These are phyloP conservation scores for Exophiala lecanii-corni DNA, from an alignment of 2,329 filamentous ascomycete genomes.

Conservation along the genomic window DNA sequence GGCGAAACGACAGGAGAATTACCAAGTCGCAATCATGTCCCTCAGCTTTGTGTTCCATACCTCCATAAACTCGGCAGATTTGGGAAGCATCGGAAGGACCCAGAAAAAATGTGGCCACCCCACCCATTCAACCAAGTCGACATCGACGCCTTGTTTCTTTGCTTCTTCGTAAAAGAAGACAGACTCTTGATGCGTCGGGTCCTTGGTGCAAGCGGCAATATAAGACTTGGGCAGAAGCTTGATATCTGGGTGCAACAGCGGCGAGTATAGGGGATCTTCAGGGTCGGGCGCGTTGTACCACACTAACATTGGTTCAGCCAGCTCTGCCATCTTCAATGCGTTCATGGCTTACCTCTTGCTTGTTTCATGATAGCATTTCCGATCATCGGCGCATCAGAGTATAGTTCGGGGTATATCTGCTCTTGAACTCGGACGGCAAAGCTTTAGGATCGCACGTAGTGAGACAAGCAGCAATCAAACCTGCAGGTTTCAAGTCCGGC, in stretches of 20 bases:
- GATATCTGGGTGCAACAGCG: constrained; percentile 6
- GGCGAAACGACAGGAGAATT: too few species aligned
- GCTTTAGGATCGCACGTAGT: not conserved
- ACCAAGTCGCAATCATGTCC: not conserved
- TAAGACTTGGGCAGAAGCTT: constrained; percentile 6
- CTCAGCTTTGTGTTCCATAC: constrained; percentile 1
- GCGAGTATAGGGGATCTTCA: constrained; percentile 5
- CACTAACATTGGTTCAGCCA: constrained; percentile 1
- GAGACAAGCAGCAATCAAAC: constrained; percentile 1
- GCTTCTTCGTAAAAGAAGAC: constrained; percentile 11
- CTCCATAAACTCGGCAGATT: not conserved
- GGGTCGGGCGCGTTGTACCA: constrained; percentile 3
- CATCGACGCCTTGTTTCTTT: constrained; percentile 10
- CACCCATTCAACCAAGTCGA: constrained; percentile 6
- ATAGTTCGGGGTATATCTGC: constrained; percentile 7
- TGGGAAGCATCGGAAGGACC: constrained; percentile 1
- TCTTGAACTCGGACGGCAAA: constrained; percentile 2
- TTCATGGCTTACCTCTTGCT: constrained; percentile 5
- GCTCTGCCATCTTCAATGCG: not conserved
- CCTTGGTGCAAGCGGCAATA: constrained; percentile 9
- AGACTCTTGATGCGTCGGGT: constrained; percentile 9
- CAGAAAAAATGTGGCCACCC: constrained; percentile 13
- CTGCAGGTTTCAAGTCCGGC: not conserved
- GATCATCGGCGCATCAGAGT: constrained; percentile 7
- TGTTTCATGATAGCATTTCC: constrained; percentile 3